phyloP scores from a whole-genome alignment of 352 stramenopile genomes.

The Phytopythium cucurbitacearum region DNA sequence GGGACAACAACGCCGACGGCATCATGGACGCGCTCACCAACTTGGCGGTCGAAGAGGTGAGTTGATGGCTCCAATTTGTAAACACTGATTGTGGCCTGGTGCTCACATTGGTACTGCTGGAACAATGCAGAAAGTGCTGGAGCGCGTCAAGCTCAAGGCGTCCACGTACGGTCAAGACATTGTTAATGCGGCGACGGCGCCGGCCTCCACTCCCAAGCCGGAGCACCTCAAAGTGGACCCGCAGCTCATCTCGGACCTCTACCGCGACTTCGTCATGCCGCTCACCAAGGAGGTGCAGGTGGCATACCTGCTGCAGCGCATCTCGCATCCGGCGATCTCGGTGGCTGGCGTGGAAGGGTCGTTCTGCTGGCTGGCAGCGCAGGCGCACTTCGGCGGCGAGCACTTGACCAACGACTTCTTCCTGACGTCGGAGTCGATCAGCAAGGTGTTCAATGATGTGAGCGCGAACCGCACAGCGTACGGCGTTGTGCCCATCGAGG shows the following conservation, averaged over 20 bases:
- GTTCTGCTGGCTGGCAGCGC: slow-evolving; percentile 70
- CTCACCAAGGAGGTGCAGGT: slow-evolving; percentile 99
- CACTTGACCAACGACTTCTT: slow-evolving; percentile 43
- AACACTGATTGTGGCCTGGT: not conserved
- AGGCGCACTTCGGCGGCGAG: slow-evolving; percentile 62
- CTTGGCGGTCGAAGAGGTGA: slow-evolving; percentile 87
- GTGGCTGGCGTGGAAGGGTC: slow-evolving; percentile 64
- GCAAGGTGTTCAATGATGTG: slow-evolving; percentile 76
- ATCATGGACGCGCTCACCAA: slow-evolving; percentile 97
- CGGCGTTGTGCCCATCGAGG: slow-evolving; percentile 84
- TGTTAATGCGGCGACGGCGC: slow-evolving; percentile 38
- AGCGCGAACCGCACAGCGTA: slow-evolving; percentile 78
- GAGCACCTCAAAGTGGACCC: slow-evolving; percentile 93
- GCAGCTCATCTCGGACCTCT: slow-evolving; percentile 95
- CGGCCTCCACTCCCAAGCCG: slow-evolving; percentile 16
- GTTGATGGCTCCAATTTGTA: slow-evolving; percentile 11
- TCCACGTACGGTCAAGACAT: slow-evolving; percentile 93
- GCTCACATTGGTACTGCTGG: not conserved
- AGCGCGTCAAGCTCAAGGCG: slow-evolving; percentile 94
- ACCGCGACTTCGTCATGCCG: slow-evolving; percentile 97
- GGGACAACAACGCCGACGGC: slow-evolving; percentile 89
- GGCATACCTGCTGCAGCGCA: slow-evolving; percentile 80
- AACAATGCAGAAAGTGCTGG: slow-evolving; percentile 68
- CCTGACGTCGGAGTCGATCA: slow-evolving; percentile 51
- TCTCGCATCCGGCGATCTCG: slow-evolving; percentile 74